phyloP scores from a whole-genome alignment of 2,329 filamentous ascomycete species.

The Fusarium subglutinans region DNA sequence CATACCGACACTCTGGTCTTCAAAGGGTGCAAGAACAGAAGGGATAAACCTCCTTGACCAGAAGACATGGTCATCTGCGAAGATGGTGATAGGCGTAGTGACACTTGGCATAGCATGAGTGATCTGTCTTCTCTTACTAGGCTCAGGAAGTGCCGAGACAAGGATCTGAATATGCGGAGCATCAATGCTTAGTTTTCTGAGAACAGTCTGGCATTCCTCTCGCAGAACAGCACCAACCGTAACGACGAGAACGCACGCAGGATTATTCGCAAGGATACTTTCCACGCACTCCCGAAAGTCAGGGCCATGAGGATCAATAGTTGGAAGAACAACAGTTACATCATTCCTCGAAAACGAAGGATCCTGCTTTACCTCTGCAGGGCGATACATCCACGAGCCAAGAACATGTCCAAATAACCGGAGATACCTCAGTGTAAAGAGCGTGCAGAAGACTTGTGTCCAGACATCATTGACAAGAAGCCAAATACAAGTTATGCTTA shows the following conservation, averaged over 20 bases:
- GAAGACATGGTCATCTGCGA: slow-evolving; percentile 64
- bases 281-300: slow-evolving; percentile 55
- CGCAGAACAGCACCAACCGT: slow-evolving; percentile 51
- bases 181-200: slow-evolving; percentile 1
- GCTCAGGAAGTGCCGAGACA: slow-evolving; percentile 45
- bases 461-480: slow-evolving; percentile 21
- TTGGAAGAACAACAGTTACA: slow-evolving; percentile 63
- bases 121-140: slow-evolving; percentile 62
- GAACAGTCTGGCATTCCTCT: slow-evolving; percentile 13
- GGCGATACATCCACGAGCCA: slow-evolving; percentile 52
- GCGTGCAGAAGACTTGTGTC: slow-evolving; percentile 28
- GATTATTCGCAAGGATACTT: slow-evolving; percentile 52
- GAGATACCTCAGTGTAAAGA: slow-evolving; percentile 54
- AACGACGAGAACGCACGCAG: slow-evolving; percentile 54
- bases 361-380: slow-evolving; percentile 39
- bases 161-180: slow-evolving; percentile 37
- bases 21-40: slow-evolving; percentile 54
- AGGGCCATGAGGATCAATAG: slow-evolving; percentile 53
- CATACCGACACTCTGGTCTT: slow-evolving; percentile 58
- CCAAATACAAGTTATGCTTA: slow-evolving; percentile 18
- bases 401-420: slow-evolving; percentile 56
- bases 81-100: slow-evolving; percentile 54
- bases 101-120: slow-evolving; percentile 50
- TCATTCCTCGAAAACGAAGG: slow-evolving; percentile 50
- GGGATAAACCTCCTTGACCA: slow-evolving; percentile 57